Percentiles rank a stretch among this genome's conserved stretches.
Conservation (phyloP, 768 basidiomycete species). For the Suillus brevipes region DNA sequence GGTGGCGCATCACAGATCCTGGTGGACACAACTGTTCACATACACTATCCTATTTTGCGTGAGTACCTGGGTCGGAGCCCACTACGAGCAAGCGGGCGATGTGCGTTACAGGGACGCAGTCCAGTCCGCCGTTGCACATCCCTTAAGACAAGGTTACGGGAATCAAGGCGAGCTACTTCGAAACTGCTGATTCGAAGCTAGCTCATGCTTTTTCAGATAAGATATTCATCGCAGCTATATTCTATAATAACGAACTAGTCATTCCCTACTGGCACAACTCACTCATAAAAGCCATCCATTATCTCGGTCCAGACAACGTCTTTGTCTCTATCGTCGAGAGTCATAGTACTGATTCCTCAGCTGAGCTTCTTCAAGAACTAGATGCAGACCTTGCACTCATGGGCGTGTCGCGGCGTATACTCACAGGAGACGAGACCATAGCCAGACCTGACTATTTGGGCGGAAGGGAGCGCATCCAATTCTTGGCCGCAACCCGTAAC, state of each 20-base stretch:
- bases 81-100: constrained; percentile 12
- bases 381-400: constrained; percentile 23
- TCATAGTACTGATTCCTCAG: constrained; percentile 33
- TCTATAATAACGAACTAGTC: constrained; percentile 39
- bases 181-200: not conserved
- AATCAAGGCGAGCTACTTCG: constrained; percentile 9
- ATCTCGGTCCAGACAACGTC: constrained; percentile 43
- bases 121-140: constrained; percentile 4
- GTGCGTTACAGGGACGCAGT: constrained; percentile 9
- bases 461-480: constrained; percentile 34
- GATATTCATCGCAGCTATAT: constrained; percentile 42
- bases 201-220: constrained; percentile 19
- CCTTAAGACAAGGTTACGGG: constrained; percentile 5
- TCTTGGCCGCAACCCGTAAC: constrained; percentile 42
- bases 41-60: constrained; percentile 1
- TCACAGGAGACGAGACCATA: constrained; percentile 28
- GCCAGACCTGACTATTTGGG: constrained; percentile 16
- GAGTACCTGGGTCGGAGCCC: not conserved
- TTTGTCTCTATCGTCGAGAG: constrained; percentile 46
- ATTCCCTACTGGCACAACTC: constrained; percentile 41
- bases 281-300: constrained; percentile 35
- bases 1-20: not conserved
- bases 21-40: constrained; percentile 7
- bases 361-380: constrained; percentile 31
- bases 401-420: constrained; percentile 32